These are phyloP conservation scores for Talaromyces marneffei DNA, from an alignment of 2,329 filamentous ascomycete genomes.

Conservation along the genomic window DNA sequence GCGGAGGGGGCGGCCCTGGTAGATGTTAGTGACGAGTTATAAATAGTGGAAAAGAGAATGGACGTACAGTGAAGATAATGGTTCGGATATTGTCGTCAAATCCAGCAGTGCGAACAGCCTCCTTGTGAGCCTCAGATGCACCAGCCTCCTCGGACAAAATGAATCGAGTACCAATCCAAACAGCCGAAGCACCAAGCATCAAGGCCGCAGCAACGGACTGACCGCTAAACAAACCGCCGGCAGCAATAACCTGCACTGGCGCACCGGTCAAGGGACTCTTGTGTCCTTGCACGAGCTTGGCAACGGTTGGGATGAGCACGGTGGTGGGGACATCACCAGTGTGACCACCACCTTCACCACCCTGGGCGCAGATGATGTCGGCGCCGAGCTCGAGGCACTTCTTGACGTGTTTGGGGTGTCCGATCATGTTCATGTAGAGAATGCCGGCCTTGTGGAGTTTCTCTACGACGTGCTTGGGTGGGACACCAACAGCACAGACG, in stretches of 20 bases:
- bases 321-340: constrained; percentile 90
- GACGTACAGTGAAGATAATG: constrained; percentile 78
- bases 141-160: constrained; percentile 91
- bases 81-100: constrained; percentile 97
- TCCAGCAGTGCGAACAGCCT: constrained; percentile 82
- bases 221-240: constrained; percentile 90
- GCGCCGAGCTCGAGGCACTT: constrained; percentile 89
- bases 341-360: constrained; percentile 94
- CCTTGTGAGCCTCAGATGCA: constrained; percentile 88
- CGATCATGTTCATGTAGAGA: constrained; percentile 99
- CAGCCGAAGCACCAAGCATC: constrained; percentile 84
- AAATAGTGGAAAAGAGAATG: background rate
- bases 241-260: constrained; percentile 86
- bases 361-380: constrained; percentile 97
- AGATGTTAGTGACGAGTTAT: background rate
- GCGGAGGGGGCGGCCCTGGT: constrained; percentile 73
- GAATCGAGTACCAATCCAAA: constrained; percentile 97
- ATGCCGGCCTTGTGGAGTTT: constrained; percentile 81
- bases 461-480: constrained; percentile 82
- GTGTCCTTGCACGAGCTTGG: constrained; percentile 70
- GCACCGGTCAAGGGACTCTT: constrained; percentile 81
- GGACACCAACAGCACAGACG: constrained; percentile 92
- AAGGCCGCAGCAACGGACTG: constrained; percentile 82
- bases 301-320: constrained; percentile 86
- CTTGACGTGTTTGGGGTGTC: constrained; percentile 96